phyloP scores from a whole-genome alignment of 1,139 yeast species.

The Kodamaea arcana region DNA sequence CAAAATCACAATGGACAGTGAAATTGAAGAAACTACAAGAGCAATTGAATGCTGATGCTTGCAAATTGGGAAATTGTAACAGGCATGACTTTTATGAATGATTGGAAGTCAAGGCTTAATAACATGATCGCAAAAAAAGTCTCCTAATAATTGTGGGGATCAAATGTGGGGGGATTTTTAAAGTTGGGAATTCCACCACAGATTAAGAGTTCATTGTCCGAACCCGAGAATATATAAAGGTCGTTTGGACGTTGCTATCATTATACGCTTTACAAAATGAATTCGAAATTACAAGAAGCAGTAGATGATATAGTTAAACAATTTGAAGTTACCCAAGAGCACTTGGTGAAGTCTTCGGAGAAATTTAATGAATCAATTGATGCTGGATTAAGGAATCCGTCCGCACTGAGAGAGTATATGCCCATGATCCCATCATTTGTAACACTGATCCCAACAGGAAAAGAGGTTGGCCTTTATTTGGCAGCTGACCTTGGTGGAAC shows the following conservation, averaged over 20 bases:
- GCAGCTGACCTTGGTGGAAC: conserved; percentile 92
- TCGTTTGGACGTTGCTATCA: not conserved
- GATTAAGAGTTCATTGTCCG: not conserved
- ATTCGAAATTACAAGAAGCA: conserved; percentile 26
- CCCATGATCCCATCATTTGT: conserved; percentile 92
- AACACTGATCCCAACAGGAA: conserved; percentile 75
- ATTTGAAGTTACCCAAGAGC: conserved; percentile 51
- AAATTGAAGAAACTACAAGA: too few species aligned
- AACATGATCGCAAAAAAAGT: too few species aligned
- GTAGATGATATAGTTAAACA: conserved; percentile 50
- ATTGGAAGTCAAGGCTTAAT: too few species aligned
- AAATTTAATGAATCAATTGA: conserved; percentile 61
- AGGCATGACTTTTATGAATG: too few species aligned
- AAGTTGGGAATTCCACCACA: not conserved
- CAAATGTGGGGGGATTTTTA: not conserved
- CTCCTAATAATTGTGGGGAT: too few species aligned
- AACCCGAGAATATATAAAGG: not conserved
- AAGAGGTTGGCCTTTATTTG: conserved; percentile 68
- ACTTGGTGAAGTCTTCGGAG: conserved; percentile 56
- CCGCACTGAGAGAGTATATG: conserved; percentile 46
- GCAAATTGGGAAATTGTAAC: too few species aligned
- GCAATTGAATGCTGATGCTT: too few species aligned
- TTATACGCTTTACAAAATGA: conserved; percentile 16
- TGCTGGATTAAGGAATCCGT: conserved; percentile 45
- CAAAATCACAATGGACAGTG: too few species aligned